Conservation (phyloP, 495 filamentous ascomycete species). For the Aspergillus bridgeri region DNA sequence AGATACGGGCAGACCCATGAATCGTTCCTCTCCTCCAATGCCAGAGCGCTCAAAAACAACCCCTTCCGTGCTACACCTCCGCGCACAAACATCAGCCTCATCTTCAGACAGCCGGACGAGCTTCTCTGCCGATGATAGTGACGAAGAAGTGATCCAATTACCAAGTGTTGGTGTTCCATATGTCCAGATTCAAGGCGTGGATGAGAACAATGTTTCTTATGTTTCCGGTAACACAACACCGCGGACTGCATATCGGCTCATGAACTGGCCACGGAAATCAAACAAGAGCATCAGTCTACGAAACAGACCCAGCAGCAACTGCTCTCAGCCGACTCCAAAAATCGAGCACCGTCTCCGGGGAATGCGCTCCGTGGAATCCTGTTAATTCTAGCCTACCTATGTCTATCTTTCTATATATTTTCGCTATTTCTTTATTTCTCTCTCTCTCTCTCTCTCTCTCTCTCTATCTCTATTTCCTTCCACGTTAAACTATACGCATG, state of each 20-base stretch:
- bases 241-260: slow-evolving; percentile 30
- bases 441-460: not conserved
- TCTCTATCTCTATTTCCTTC: too few species aligned
- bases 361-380: slow-evolving; percentile 8
- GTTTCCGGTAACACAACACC: slow-evolving; percentile 28
- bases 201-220: slow-evolving; percentile 39
- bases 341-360: not conserved
- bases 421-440: not conserved
- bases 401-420: not conserved
- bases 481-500: not conserved
- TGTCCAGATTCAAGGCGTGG: slow-evolving; percentile 36
- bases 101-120: slow-evolving; percentile 21
- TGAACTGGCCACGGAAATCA: slow-evolving; percentile 31
- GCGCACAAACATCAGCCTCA: slow-evolving; percentile 32
- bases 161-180: slow-evolving; percentile 31
- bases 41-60: slow-evolving; percentile 13
- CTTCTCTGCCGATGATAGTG: slow-evolving; percentile 29
- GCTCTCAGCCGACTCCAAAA: not conserved
- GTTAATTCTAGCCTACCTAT: not conserved
- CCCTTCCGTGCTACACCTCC: slow-evolving; percentile 36
- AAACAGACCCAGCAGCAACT: not conserved
- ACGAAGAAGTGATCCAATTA: slow-evolving; percentile 40
- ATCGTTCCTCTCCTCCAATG: slow-evolving; percentile 10
- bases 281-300: slow-evolving; percentile 1
- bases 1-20: too few species aligned